Conservation (phyloP, 768 basidiomycete species). For the Suillus subluteus region DNA sequence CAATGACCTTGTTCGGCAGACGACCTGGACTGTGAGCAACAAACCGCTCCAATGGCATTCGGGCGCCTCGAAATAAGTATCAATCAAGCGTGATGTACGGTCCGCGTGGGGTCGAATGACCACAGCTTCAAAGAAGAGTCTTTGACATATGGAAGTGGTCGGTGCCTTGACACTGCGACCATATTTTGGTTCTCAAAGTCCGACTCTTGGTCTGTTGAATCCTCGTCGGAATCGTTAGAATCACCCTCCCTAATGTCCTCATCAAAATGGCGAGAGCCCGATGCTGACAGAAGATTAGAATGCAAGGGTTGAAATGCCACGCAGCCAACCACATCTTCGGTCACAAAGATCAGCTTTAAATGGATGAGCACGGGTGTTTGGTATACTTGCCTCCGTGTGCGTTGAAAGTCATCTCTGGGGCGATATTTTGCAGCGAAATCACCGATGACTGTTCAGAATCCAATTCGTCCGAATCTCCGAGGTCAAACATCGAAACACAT, state of each 20-base stretch:
- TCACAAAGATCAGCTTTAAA: background rate
- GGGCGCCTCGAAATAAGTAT: background rate
- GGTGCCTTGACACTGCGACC: slow-evolving; percentile 16
- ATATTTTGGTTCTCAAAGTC: slow-evolving; percentile 15
- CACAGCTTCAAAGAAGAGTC: slow-evolving; percentile 35
- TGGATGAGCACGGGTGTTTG: background rate
- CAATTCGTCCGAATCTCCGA: slow-evolving; percentile 28
- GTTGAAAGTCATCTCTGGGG: slow-evolving; percentile 42
- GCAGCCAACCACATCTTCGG: slow-evolving; percentile 71
- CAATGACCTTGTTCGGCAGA: too few species aligned
- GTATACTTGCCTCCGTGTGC: slow-evolving; percentile 59
- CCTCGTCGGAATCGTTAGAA: background rate
- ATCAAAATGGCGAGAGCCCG: slow-evolving; percentile 80
- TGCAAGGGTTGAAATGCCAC: slow-evolving; percentile 72
- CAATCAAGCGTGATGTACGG: background rate
- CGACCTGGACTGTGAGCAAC: background rate
- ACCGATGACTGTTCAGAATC: slow-evolving; percentile 1
- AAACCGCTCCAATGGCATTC: background rate
- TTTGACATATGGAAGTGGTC: slow-evolving; percentile 22
- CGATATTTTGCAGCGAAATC: slow-evolving; percentile 17
- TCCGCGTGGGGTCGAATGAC: slow-evolving; percentile 13
- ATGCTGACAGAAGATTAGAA: slow-evolving; percentile 61
- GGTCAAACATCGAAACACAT: slow-evolving; percentile 59
- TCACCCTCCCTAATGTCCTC: background rate
- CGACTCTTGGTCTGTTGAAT: slow-evolving; percentile 18